A percentile compares a stretch with the other conserved stretches of the same genome.
Evolutionary conservation across 225 moss, liverwort and hornwort species (phyloP).

Genomic region (Bryoerythrophyllum caledonicum): DNA sequence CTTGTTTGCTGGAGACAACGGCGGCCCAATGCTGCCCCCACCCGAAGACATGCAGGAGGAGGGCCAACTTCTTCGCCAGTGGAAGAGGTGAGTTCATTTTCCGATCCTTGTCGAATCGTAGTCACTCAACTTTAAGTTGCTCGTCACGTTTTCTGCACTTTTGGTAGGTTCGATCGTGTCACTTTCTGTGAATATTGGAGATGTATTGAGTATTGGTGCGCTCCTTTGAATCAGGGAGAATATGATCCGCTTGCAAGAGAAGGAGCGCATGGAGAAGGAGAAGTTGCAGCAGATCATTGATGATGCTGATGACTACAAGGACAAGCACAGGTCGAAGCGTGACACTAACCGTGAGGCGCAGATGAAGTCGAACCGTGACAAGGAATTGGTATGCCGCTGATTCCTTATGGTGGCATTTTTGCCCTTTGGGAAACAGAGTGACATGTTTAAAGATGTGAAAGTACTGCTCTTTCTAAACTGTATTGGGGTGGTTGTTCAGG

Average conservation of each 20-base stretch:
- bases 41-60: slow-evolving; percentile 26
- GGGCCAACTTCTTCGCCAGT: slow-evolving; percentile 20
- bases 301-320: slow-evolving; percentile 27
- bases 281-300: slow-evolving; percentile 26
- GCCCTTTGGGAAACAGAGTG: not conserved
- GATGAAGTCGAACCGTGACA: slow-evolving; percentile 26
- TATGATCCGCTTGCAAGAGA: slow-evolving; percentile 21
- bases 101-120: not conserved
- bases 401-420: not conserved
- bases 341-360: slow-evolving; percentile 15
- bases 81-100: slow-evolving; percentile 16
- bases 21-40: slow-evolving; percentile 20
- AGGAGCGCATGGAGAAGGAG: slow-evolving; percentile 18
- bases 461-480: not conserved
- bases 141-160: not conserved
- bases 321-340: slow-evolving; percentile 21
- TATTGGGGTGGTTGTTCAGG: not conserved
- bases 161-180: not conserved
- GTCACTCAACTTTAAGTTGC: not conserved
- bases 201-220: not conserved
- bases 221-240: slow-evolving; percentile 12
- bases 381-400: slow-evolving; percentile 10
- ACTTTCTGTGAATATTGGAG: not conserved
- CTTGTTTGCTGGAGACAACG: slow-evolving; percentile 15
- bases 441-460: not conserved